phyloP scores from a whole-genome alignment of 306 rosid species.

The Trifolium repens region DNA sequence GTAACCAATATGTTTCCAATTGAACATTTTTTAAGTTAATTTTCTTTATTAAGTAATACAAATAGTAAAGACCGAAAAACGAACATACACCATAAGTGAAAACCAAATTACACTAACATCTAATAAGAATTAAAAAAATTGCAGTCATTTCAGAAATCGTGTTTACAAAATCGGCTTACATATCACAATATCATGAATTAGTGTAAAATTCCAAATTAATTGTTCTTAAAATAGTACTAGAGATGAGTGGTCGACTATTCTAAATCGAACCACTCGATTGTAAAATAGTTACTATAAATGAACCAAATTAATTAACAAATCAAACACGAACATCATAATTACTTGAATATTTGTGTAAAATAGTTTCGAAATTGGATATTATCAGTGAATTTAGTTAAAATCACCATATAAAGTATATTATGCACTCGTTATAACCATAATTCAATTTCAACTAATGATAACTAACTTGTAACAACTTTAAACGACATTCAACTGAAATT shows the following conservation, averaged over 20 bases:
- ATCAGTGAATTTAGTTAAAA: no score
- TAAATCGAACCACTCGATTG: not conserved
- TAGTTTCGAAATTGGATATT: not conserved
- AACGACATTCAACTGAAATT: not conserved
- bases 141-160: no score
- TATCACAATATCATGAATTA: no score
- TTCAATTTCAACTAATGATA: not conserved
- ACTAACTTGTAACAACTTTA: not conserved
- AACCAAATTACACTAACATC: not conserved
- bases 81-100: not conserved
- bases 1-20: not conserved
- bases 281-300: no score
- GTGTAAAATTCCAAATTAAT: no score
- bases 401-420: no score
- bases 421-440: not conserved
- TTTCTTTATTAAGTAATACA: no score
- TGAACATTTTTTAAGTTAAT: not conserved
- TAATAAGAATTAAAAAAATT: no score
- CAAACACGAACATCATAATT: not conserved
- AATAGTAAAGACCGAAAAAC: no score
- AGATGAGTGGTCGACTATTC: not conserved
- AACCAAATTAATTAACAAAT: not conserved
- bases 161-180: no score
- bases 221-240: not conserved
- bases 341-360: not conserved